A percentile compares a stretch with the other conserved stretches of the same genome.
Conservation (phyloP, 768 basidiomycete genomes). For the Suillus hirtellus region DNA sequence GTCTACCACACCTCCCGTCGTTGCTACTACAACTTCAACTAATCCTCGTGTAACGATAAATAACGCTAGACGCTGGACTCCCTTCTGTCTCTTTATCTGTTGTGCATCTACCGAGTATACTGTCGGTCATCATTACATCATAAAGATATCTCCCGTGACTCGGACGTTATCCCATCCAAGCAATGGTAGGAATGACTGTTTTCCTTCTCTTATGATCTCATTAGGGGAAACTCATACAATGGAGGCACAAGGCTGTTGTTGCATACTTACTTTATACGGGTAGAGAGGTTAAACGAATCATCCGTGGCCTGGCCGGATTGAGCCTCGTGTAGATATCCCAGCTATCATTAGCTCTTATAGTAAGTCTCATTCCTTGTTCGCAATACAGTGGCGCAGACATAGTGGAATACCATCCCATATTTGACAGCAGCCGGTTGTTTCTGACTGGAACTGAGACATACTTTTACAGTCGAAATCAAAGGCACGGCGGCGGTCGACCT, state of each 20-base stretch:
- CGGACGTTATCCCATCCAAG: not conserved
- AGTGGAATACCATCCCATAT: constrained; percentile 66
- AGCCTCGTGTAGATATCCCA: constrained; percentile 67
- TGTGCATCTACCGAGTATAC: not conserved
- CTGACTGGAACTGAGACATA: constrained; percentile 1
- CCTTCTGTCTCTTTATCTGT: not conserved
- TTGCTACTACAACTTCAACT: not conserved
- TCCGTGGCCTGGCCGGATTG: constrained; percentile 75
- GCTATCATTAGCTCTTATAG: not conserved
- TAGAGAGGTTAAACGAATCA: constrained; percentile 76
- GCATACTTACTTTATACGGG: constrained; percentile 41
- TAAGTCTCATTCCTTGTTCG: constrained; percentile 6
- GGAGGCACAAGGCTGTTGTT: not conserved
- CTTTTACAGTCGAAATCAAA: constrained; percentile 39
- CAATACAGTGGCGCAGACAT: constrained; percentile 61
- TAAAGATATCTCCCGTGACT: not conserved
- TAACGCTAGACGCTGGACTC: not conserved
- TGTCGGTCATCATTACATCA: not conserved
- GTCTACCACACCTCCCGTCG: too few relatives aligned
- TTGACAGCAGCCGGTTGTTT: not conserved
- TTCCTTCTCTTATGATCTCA: not conserved
- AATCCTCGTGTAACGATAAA: not conserved
- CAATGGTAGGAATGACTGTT: not conserved
- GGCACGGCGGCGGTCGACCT: constrained; percentile 45
- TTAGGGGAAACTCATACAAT: not conserved